Percentiles rank a stretch among this genome's conserved stretches.
These are phyloP conservation scores for Caloboletus inedulis DNA, from an alignment of 1,284 basidiomycete genomes.

Conservation along the genomic window DNA sequence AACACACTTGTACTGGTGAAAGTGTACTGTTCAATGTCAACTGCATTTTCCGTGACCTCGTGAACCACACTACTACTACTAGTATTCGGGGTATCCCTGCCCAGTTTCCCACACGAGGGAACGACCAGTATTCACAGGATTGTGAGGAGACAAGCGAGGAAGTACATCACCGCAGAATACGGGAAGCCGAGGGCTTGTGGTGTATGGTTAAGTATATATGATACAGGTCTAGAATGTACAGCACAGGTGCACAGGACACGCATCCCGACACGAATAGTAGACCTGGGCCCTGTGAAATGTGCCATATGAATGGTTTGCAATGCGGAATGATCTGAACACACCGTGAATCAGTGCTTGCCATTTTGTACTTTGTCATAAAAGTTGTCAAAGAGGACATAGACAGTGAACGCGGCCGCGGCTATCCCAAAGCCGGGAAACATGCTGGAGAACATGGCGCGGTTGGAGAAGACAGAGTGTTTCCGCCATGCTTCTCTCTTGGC, in stretches of 20 bases:
- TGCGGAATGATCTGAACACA: conserved; percentile 12
- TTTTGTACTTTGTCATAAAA: conserved; percentile 41
- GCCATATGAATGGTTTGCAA: background rate
- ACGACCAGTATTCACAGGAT: background rate
- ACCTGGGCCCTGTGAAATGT: conserved; percentile 1
- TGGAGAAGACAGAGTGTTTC: conserved; percentile 83
- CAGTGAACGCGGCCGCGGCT: conserved; percentile 85
- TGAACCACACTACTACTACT: background rate
- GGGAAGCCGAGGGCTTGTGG: background rate
- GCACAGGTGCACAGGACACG: background rate
- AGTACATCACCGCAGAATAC: background rate
- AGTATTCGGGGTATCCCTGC: background rate
- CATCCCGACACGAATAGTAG: background rate
- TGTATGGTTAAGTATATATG: background rate
- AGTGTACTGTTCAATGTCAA: background rate
- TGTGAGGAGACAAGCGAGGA: background rate
- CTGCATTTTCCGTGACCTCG: background rate
- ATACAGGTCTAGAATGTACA: conserved; percentile 14
- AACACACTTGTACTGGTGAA: background rate
- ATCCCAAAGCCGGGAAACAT: conserved; percentile 93
- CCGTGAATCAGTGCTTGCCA: conserved; percentile 31
- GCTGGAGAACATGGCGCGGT: conserved; percentile 80
- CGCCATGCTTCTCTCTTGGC: conserved; percentile 93
- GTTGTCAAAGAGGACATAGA: conserved; percentile 85
- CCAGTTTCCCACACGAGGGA: background rate